A percentile compares a stretch with the other conserved stretches of the same genome.
These are phyloP conservation scores for Candida suzukii DNA, from an alignment of 805 yeast species.

Conservation along the genomic window DNA sequence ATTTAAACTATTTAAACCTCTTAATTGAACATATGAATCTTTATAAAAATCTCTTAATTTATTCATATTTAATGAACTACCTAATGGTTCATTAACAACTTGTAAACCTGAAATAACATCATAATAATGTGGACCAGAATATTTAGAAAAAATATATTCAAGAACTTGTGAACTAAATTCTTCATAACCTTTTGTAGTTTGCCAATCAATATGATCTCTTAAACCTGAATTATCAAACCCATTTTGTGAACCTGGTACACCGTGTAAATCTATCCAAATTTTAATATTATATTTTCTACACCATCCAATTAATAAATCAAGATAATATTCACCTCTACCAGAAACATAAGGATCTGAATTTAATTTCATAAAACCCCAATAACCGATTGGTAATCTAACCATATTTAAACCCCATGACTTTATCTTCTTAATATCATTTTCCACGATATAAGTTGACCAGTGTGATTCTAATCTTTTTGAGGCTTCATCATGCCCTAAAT, in stretches of 20 bases:
- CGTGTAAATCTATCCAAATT: constrained; percentile 91
- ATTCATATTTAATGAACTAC: constrained; percentile 39
- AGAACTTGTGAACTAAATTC: constrained; percentile 44
- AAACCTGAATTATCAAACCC: constrained; percentile 93
- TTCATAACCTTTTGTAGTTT: constrained; percentile 29
- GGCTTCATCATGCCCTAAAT: constrained; percentile 58
- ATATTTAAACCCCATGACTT: constrained; percentile 62
- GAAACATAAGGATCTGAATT: constrained; percentile 77
- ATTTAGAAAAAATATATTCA: constrained; percentile 41
- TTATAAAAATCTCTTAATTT: constrained; percentile 31
- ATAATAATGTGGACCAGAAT: constrained; percentile 38
- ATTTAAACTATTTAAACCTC: constrained; percentile 29
- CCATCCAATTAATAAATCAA: constrained; percentile 79
- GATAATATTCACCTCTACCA: constrained; percentile 60
- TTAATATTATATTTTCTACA: constrained; percentile 51
- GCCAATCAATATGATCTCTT: constrained; percentile 54
- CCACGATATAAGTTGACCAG: constrained; percentile 76
- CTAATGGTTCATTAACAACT: constrained; percentile 67
- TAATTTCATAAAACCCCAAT: constrained; percentile 75
- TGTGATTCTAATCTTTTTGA: constrained; percentile 47
- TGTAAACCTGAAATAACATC: constrained; percentile 67
- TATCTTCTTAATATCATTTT: constrained; percentile 59
- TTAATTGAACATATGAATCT: constrained; percentile 36
- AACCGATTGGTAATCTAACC: constrained; percentile 89
- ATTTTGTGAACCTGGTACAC: constrained; percentile 95